Evolutionary conservation across 78 protist species (phyloP).

Genomic region (Dictyostelium citrinum): DNA sequence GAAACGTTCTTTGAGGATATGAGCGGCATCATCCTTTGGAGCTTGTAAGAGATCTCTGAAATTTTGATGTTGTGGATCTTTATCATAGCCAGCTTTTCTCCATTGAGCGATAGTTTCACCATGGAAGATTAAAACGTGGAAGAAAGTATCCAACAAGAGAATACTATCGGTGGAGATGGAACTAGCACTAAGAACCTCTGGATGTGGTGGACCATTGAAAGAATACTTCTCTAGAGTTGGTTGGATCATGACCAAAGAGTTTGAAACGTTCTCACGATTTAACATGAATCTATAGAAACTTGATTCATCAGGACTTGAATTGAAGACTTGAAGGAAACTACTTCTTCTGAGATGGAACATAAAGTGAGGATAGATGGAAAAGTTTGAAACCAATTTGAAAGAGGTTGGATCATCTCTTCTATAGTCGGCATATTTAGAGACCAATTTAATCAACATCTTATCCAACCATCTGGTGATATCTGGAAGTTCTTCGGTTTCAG

Average conservation of each 20-base stretch:
- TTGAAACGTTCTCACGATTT: slow-evolving; percentile 82
- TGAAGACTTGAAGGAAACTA: slow-evolving; percentile 95
- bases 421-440: slow-evolving; percentile 88
- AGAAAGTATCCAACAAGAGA: slow-evolving; percentile 97
- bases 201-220: slow-evolving; percentile 84
- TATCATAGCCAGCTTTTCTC: slow-evolving; percentile 90
- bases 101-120: slow-evolving; percentile 96
- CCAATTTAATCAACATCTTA: slow-evolving; percentile 94
- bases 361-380: slow-evolving; percentile 97
- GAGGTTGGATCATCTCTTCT: slow-evolving; percentile 86
- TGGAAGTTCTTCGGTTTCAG: slow-evolving; percentile 90
- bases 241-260: slow-evolving; percentile 97
- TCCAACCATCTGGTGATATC: slow-evolving; percentile 99
- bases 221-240: slow-evolving; percentile 94
- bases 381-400: slow-evolving; percentile 83
- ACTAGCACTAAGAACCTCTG: slow-evolving; percentile 78
- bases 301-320: slow-evolving; percentile 98
- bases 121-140: slow-evolving; percentile 95
- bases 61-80: slow-evolving; percentile 83
- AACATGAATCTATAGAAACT: slow-evolving; percentile 88
- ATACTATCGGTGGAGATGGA: slow-evolving; percentile 86
- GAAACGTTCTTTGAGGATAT: slow-evolving; percentile 73
- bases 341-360: slow-evolving; percentile 99
- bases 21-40: slow-evolving; percentile 87
- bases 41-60: slow-evolving; percentile 86